phyloP scores from a whole-genome alignment of 306 rosid species.

The Inga leiocalycina region DNA sequence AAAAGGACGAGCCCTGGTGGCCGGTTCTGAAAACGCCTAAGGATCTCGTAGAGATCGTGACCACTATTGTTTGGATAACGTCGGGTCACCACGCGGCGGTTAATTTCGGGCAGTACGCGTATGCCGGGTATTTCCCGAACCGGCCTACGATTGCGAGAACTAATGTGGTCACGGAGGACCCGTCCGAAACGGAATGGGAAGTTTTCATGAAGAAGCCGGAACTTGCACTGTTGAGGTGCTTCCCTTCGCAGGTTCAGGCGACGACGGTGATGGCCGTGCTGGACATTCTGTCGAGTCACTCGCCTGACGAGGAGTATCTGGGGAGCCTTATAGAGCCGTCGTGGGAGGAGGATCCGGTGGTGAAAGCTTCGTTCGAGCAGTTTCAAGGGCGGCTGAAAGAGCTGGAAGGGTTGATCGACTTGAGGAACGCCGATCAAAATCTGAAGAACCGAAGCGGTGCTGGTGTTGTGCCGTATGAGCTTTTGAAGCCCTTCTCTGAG shows the following conservation, averaged over 20 bases:
- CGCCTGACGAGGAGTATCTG: constrained; percentile 56
- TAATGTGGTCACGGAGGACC: constrained; percentile 49
- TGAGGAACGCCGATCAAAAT: constrained; percentile 25
- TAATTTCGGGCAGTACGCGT: constrained; percentile 61
- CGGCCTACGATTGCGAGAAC: constrained; percentile 42
- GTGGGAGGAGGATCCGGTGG: constrained; percentile 47
- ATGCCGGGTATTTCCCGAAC: constrained; percentile 54
- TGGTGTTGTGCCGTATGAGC: constrained; percentile 50
- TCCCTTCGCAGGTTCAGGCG: constrained; percentile 54
- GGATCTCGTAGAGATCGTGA: constrained; percentile 39
- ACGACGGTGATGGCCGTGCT: constrained; percentile 42
- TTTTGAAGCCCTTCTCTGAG: constrained; percentile 68
- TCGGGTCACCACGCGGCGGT: constrained; percentile 68
- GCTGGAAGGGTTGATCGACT: constrained; percentile 45
- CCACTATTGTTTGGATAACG: constrained; percentile 48
- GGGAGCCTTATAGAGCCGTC: constrained; percentile 42
- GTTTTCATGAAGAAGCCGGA: constrained; percentile 42
- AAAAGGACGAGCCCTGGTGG: constrained; percentile 66
- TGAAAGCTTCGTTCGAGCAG: constrained; percentile 42
- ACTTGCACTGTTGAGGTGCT: constrained; percentile 31
- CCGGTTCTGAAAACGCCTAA: constrained; percentile 42
- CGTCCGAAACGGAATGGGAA: constrained; percentile 32
- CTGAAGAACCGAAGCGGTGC: constrained; percentile 52
- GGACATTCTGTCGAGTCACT: constrained; percentile 51
- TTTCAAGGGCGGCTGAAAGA: constrained; percentile 44